These are phyloP conservation scores for Fusarium sp. DNA, from an alignment of 2,329 filamentous ascomycete species.

Conservation along the genomic window DNA sequence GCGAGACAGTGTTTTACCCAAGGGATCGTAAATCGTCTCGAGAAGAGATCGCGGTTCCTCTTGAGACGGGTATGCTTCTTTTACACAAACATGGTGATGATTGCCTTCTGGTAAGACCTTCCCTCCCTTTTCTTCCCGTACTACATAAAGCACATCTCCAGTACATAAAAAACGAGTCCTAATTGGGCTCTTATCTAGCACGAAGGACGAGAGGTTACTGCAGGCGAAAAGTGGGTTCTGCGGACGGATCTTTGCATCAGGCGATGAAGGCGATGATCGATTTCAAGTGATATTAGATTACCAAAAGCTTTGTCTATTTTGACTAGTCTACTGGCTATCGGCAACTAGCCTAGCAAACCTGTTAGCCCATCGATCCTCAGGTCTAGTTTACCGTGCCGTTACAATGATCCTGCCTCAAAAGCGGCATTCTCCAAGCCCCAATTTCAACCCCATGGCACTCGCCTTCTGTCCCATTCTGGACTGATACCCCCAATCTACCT, in stretches of 20 bases:
- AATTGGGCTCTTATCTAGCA: conserved; percentile 61
- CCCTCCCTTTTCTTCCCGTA: background rate
- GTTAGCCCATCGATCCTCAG: background rate
- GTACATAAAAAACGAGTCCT: background rate
- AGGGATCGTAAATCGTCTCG: conserved; percentile 66
- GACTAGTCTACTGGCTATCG: background rate
- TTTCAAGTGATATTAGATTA: background rate
- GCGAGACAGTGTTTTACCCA: conserved; percentile 93
- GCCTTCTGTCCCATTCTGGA: background rate
- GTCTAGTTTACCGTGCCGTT: background rate
- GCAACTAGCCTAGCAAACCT: background rate
- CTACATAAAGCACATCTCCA: too few relatives aligned
- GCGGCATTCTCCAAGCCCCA: background rate
- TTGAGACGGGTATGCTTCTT: conserved; percentile 86
- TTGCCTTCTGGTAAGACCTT: conserved; percentile 75
- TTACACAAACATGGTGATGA: conserved; percentile 90
- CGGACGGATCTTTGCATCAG: conserved; percentile 82
- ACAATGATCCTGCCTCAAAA: background rate
- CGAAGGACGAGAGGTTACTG: conserved; percentile 81
- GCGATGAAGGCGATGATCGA: conserved; percentile 50
- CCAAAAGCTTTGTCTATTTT: background rate
- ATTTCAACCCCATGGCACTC: background rate
- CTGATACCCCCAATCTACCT: background rate
- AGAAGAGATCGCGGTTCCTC: conserved; percentile 76
- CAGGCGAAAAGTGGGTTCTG: conserved; percentile 92